phyloP scores from a whole-genome alignment of 176 grass and related monocot species.

The barley (Hordeum vulgare) region DNA sequence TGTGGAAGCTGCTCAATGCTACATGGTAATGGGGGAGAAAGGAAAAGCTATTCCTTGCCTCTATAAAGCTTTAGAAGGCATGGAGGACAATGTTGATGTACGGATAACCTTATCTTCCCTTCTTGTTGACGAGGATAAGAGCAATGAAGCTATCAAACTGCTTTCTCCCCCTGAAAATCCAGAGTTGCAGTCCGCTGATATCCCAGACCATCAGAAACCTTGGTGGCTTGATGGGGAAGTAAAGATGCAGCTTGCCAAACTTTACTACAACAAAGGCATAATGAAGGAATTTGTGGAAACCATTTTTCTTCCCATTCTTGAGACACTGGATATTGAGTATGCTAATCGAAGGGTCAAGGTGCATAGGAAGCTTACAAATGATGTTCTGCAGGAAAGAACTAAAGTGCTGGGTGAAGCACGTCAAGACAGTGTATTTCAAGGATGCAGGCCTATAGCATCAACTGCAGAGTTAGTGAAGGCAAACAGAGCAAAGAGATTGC shows the following conservation, averaged over 20 bases:
- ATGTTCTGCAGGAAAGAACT: constrained; percentile 77
- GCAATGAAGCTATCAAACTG: constrained; percentile 54
- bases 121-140: constrained; percentile 63
- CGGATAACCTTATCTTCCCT: constrained; percentile 59
- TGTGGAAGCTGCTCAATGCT: constrained; percentile 81
- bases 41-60: constrained; percentile 69
- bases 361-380: constrained; percentile 59
- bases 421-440: constrained; percentile 67
- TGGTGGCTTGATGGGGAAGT: constrained; percentile 89
- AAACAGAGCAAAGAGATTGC: constrained; percentile 75
- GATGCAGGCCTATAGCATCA: constrained; percentile 80
- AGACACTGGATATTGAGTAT: constrained; percentile 72
- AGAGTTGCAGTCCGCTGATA: constrained; percentile 28
- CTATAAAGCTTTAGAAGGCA: constrained; percentile 66
- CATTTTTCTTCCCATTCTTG: constrained; percentile 70
- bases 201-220: constrained; percentile 34
- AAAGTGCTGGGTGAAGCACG: constrained; percentile 65
- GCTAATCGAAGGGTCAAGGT: constrained; percentile 64
- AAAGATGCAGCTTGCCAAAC: constrained; percentile 83
- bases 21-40: constrained; percentile 53
- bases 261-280: constrained; percentile 61
- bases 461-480: constrained; percentile 57
- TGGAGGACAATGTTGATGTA: constrained; percentile 61
- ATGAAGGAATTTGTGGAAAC: constrained; percentile 62
- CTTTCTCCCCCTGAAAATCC: constrained; percentile 66